Percentiles rank a stretch among this genome's conserved stretches.
phyloP scores from a whole-genome alignment of 805 yeast genomes.

The Maudiozyma bulderi region DNA sequence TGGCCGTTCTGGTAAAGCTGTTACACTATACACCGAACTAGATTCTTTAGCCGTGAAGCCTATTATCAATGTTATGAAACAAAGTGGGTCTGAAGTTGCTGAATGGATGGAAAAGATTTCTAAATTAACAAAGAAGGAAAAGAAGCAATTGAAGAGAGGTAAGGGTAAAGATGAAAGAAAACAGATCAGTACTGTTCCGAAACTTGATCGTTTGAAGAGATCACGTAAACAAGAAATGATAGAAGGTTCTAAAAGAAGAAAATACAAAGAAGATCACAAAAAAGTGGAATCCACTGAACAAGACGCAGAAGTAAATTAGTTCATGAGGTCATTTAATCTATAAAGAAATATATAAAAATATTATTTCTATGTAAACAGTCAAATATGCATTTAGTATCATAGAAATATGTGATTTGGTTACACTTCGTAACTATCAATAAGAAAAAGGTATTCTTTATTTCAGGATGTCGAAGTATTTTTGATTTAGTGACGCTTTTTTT shows the following conservation, averaged over 20 bases:
- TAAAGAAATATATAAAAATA: not conserved
- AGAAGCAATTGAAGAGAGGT: conserved; percentile 47
- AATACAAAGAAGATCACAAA: conserved; percentile 13
- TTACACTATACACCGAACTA: conserved; percentile 88
- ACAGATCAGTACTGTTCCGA: conserved; percentile 78
- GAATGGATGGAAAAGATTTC: conserved; percentile 74
- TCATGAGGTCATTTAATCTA: not conserved
- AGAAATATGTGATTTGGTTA: not conserved
- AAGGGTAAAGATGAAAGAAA: conserved; percentile 46
- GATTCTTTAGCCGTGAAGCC: conserved; percentile 70
- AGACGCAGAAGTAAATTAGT: not conserved
- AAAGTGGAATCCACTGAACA: not conserved
- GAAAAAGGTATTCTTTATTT: no score
- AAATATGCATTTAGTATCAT: not conserved
- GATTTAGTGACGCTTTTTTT: no score
- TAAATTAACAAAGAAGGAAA: conserved; percentile 54
- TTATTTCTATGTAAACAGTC: not conserved
- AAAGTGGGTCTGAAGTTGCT: conserved; percentile 67
- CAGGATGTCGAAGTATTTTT: no score
- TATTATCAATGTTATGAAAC: conserved; percentile 89
- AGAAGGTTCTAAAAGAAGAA: conserved; percentile 60
- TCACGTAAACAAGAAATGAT: conserved; percentile 62
- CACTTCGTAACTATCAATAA: no score
- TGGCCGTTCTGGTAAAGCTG: conserved; percentile 75
- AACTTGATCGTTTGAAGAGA: conserved; percentile 52